Percentiles rank a stretch among this genome's conserved stretches.
Evolutionary conservation across 768 basidiomycete species (phyloP).

Genomic region (Termitomyces bulborhizus): DNA sequence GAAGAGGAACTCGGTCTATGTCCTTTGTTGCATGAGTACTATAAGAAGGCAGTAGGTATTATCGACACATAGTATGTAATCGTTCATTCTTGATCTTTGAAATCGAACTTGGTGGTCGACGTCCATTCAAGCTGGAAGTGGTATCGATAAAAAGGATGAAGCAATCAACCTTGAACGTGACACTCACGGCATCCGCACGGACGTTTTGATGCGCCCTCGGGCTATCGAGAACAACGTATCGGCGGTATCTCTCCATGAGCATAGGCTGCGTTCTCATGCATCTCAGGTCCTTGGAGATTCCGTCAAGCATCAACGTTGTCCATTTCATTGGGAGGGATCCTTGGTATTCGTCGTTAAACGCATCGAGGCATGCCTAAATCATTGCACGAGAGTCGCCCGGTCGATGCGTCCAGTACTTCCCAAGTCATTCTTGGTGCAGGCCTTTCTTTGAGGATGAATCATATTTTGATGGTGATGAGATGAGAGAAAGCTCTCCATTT

Average conservation of each 20-base stretch:
- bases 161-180: not conserved
- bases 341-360: conserved; percentile 31
- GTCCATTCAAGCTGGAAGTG: conserved; percentile 51
- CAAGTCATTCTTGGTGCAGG: conserved; percentile 29
- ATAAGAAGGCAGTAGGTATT: no score
- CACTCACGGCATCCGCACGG: conserved; percentile 39
- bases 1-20: no score
- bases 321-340: conserved; percentile 29
- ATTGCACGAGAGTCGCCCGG: conserved; percentile 31
- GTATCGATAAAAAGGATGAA: not conserved
- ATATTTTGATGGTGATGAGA: conserved; percentile 36
- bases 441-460: conserved; percentile 18
- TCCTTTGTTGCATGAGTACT: no score
- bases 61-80: no score
- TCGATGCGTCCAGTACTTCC: conserved; percentile 22
- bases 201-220: conserved; percentile 22
- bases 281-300: conserved; percentile 42
- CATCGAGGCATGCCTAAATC: conserved; percentile 35
- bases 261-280: conserved; percentile 55
- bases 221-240: conserved; percentile 47
- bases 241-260: conserved; percentile 55
- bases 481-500: conserved; percentile 49
- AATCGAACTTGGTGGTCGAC: conserved; percentile 32
- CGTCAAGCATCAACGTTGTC: conserved; percentile 33
- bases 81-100: conserved; percentile 28